These are phyloP conservation scores for Adansonia madagascariensis DNA, from an alignment of 441 rosid species.

Conservation along the genomic window DNA sequence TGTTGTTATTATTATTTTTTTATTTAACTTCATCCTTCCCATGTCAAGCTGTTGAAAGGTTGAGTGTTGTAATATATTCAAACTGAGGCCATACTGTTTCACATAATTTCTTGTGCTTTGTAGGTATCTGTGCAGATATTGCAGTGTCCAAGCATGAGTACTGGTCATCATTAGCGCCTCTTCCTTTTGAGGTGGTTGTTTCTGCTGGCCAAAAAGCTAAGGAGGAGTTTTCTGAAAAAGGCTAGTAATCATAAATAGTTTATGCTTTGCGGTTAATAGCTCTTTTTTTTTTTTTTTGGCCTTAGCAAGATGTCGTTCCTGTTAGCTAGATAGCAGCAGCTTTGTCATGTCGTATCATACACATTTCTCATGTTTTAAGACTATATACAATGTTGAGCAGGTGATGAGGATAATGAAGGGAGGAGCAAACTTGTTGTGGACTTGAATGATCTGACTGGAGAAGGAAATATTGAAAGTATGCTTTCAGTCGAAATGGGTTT, in stretches of 20 bases:
- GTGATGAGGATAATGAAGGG: slow-evolving; percentile 66
- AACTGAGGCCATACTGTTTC: slow-evolving; percentile 33
- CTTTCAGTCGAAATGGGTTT: slow-evolving; percentile 98
- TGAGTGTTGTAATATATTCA: slow-evolving; percentile 16
- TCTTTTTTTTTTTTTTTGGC: background rate
- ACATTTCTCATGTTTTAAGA: slow-evolving; percentile 12
- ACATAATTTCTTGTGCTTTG: slow-evolving; percentile 37
- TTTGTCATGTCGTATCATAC: slow-evolving; percentile 12
- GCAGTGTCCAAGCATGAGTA: slow-evolving; percentile 82
- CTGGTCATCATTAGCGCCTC: slow-evolving; percentile 99
- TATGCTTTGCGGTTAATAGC: slow-evolving; percentile 20
- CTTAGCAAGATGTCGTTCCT: slow-evolving; percentile 10
- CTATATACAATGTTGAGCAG: slow-evolving; percentile 42
- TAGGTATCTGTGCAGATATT: slow-evolving; percentile 89
- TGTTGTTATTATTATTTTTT: background rate
- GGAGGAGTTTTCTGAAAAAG: slow-evolving; percentile 83
- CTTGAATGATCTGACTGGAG: slow-evolving; percentile 84
- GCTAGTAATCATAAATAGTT: slow-evolving; percentile 44
- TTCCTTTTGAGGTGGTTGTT: slow-evolving; percentile 93
- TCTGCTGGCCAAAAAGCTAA: slow-evolving; percentile 97
- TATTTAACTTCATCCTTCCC: slow-evolving; percentile 6
- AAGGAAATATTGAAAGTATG: slow-evolving; percentile 97
- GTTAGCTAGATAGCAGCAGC: background rate
- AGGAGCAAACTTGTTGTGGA: slow-evolving; percentile 69
- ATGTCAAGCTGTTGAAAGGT: slow-evolving; percentile 15